phyloP scores from a whole-genome alignment of 371 early-diverging fungal genomes.

The Actinomortierella wolfii region DNA sequence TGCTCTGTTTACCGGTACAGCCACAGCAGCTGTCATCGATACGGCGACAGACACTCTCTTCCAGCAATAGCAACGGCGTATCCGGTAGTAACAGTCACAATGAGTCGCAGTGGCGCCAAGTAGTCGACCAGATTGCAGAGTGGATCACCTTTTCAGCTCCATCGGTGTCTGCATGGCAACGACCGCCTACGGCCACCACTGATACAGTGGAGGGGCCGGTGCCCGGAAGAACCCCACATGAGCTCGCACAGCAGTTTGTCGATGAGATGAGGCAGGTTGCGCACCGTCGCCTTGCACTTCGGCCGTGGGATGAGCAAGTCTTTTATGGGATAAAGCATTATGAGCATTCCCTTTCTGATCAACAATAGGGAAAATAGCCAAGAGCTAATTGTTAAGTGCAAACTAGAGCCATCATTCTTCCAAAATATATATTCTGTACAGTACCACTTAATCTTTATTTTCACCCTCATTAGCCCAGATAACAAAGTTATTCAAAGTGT shows the following conservation, averaged over 20 bases:
- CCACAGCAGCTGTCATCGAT: no score
- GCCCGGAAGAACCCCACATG: not conserved
- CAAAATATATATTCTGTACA: no score
- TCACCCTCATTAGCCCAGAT: no score
- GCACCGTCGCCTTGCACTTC: constrained; percentile 12
- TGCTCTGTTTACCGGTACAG: constrained; percentile 4
- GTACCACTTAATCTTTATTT: no score
- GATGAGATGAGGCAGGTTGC: constrained; percentile 25
- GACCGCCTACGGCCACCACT: constrained; percentile 7
- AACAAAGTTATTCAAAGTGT: no score
- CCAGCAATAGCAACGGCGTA: not conserved
- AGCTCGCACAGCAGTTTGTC: constrained; percentile 18
- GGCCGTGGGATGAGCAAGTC: constrained; percentile 19
- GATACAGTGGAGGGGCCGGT: not conserved
- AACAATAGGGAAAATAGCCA: no score
- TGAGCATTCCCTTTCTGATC: no score
- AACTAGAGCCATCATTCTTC: no score
- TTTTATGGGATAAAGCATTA: no score
- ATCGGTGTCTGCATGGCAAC: not conserved
- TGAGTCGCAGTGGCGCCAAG: not conserved
- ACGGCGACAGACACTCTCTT: not conserved
- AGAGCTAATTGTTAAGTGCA: no score
- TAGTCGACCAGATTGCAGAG: constrained; percentile 13
- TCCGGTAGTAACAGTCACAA: not conserved
- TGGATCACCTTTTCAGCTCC: constrained; percentile 23